Base-by-base conservation (phyloP, 2,329 filamentous ascomycete genomes). In the Didymellaceae sp. region DNA sequence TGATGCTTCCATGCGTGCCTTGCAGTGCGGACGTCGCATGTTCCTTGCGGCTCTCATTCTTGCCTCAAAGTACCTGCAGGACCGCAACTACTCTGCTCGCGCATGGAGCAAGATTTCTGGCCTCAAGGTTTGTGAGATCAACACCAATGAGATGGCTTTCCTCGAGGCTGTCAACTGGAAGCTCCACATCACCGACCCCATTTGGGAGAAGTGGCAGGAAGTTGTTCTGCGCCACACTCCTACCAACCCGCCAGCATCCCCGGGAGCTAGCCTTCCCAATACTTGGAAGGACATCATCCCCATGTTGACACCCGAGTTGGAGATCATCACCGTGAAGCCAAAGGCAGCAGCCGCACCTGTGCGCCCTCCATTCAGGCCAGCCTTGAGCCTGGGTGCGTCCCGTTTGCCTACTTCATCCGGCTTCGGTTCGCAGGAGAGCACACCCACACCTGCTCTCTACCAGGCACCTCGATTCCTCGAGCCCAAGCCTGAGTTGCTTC, bases 71-170 rank as follows among this genome's bases (percentile, higher is more conserved):
- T 99, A 97, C 72, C 80, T 99, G 37, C 94, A 99, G 75, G 94
- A 99, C 72, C 88, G 93, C 62, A 99, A 97, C 77, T 99, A 96
- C 76, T 97, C 94, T 11, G 91, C 94, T 39, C 87, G 93, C 47
- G 94, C 94, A 32, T 99, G 94, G 94, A 97, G 93, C 75, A 97
- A 96, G 80, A 99, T 99, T 63, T 97, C 94, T 14, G 94, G 94
- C n/a, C 80, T 99, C 49, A 91, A 90, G 71, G 92, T 91, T 3
- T 80, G 84, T 48, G 94, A 99, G 76, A 97, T 99, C 75, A 97
- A 97, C 75, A 88, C 91, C 68, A 97, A 97, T 73, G 94, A 99
- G 77, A 88, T 95, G 73, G 86, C 90, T 14, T 99, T 97, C 72
- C 82, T 99, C 37, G 78, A 88, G 54, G 90, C 92, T 35, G 90